These are phyloP conservation scores for Suhomyces bokatorum DNA, from an alignment of 1,139 yeast genomes.

Conservation along the genomic window DNA sequence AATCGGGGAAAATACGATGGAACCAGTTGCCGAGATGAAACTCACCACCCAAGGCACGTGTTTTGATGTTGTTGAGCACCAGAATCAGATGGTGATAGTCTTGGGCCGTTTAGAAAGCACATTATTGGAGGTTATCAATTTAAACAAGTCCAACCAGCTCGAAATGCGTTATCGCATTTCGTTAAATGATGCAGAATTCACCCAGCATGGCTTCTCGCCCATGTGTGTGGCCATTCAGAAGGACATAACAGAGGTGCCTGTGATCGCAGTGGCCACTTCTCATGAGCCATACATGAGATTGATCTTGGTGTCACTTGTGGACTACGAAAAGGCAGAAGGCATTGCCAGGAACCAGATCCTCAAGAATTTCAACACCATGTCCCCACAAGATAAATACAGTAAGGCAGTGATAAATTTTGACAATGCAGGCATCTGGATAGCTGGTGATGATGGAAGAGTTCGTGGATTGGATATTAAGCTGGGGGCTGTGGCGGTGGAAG, in stretches of 20 bases:
- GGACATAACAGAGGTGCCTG: conserved; percentile 20
- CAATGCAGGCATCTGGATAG: conserved; percentile 50
- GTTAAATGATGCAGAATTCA: conserved; percentile 72
- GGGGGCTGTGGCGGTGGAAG: conserved; percentile 27
- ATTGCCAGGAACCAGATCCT: conserved; percentile 48
- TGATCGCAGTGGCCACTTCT: conserved; percentile 64
- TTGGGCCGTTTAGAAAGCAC: conserved; percentile 66
- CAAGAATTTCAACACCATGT: conserved; percentile 56
- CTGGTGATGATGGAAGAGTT: conserved; percentile 68
- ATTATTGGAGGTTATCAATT: conserved; percentile 45
- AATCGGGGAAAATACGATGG: conserved; percentile 21
- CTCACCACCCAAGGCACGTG: conserved; percentile 49
- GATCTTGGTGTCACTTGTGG: conserved; percentile 49
- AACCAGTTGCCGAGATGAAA: conserved; percentile 33
- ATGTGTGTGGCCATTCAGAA: conserved; percentile 41
- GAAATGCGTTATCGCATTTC: conserved; percentile 50
- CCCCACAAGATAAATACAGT: conserved; percentile 74
- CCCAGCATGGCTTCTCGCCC: conserved; percentile 67
- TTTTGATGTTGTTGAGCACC: conserved; percentile 34
- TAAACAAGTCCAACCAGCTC: conserved; percentile 10
- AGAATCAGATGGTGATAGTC: conserved; percentile 39
- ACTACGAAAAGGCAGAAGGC: conserved; percentile 12
- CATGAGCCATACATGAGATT: conserved; percentile 76
- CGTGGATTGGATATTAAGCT: conserved; percentile 53
- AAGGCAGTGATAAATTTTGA: conserved; percentile 51